Evolutionary conservation across 768 basidiomycete genomes (phyloP).

Genomic region (Leccinum sublutescens): DNA sequence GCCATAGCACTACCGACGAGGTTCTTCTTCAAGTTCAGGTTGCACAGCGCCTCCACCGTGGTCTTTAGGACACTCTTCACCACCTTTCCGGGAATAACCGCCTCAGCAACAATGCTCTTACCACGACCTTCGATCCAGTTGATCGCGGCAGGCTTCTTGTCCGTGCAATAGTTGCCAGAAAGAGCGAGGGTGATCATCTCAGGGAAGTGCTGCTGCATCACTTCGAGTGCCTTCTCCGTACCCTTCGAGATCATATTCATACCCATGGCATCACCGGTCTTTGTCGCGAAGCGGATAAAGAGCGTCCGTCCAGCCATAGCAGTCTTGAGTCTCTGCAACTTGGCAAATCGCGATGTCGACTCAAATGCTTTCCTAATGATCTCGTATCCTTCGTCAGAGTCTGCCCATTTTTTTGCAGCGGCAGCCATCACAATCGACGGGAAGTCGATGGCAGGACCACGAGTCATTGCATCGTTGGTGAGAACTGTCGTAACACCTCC

Average conservation of each 20-base stretch:
- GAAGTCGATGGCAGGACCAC: constrained; percentile 97
- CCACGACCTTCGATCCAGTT: constrained; percentile 99
- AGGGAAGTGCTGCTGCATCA: constrained; percentile 76
- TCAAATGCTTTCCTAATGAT: constrained; percentile 87
- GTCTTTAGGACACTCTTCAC: constrained; percentile 95
- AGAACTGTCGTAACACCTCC: constrained; percentile 61
- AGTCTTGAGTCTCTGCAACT: constrained; percentile 80
- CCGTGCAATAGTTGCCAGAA: constrained; percentile 98
- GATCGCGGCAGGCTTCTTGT: constrained; percentile 99
- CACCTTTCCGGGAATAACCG: constrained; percentile 83
- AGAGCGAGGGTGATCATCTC: constrained; percentile 89
- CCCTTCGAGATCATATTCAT: constrained; percentile 99
- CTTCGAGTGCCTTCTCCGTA: constrained; percentile 90
- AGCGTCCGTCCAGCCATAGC: constrained; percentile 92
- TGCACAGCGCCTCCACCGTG: constrained; percentile 83
- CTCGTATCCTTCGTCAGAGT: constrained; percentile 72
- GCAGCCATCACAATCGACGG: constrained; percentile 78
- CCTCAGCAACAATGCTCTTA: constrained; percentile 97
- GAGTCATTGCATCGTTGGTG: constrained; percentile 93
- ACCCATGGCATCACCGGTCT: constrained; percentile 98
- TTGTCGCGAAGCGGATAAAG: constrained; percentile 90
- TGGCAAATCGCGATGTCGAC: constrained; percentile 90
- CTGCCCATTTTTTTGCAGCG: constrained; percentile 84
- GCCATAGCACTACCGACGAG: constrained; percentile 97
- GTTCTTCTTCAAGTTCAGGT: constrained; percentile 96